Conservation (phyloP, 768 basidiomycete genomes). For the Lanmaoa rubissima region DNA sequence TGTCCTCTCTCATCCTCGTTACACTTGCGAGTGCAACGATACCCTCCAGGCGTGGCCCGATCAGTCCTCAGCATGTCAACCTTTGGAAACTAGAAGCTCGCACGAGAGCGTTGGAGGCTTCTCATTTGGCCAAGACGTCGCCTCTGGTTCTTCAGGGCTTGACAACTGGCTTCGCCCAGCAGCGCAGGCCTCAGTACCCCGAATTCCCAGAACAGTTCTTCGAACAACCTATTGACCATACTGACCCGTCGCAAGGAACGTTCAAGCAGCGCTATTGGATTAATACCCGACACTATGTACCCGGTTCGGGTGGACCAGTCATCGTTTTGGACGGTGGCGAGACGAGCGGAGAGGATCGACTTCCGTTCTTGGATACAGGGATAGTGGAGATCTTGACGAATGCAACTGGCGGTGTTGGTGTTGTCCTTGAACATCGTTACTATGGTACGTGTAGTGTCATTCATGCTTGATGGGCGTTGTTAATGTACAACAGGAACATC, state of each 20-base stretch:
- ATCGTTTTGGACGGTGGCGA: conserved; percentile 93
- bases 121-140: conserved; percentile 9
- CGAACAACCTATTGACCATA: conserved; percentile 85
- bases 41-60: conserved; percentile 12
- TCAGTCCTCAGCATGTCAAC: conserved; percentile 63
- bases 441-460: conserved; percentile 53
- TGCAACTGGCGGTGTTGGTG: conserved; percentile 82
- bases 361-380: conserved; percentile 61
- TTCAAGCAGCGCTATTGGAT: conserved; percentile 94
- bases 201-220: conserved; percentile 69
- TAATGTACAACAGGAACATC: conserved; percentile 54
- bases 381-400: conserved; percentile 84
- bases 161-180: conserved; percentile 13
- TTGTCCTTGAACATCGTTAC: conserved; percentile 92
- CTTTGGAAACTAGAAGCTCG: conserved; percentile 51
- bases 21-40: conserved; percentile 8
- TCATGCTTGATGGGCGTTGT: background rate
- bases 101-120: conserved; percentile 15
- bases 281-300: conserved; percentile 75
- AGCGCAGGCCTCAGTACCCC: conserved; percentile 6
- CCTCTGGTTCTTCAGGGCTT: conserved; percentile 25
- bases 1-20: conserved; percentile 12
- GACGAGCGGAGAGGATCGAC: conserved; percentile 73
- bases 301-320: conserved; percentile 73
- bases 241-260: conserved; percentile 52